Conservation (phyloP, 192 early-diverging fungal species). For the Gonapodya prolifera region DNA sequence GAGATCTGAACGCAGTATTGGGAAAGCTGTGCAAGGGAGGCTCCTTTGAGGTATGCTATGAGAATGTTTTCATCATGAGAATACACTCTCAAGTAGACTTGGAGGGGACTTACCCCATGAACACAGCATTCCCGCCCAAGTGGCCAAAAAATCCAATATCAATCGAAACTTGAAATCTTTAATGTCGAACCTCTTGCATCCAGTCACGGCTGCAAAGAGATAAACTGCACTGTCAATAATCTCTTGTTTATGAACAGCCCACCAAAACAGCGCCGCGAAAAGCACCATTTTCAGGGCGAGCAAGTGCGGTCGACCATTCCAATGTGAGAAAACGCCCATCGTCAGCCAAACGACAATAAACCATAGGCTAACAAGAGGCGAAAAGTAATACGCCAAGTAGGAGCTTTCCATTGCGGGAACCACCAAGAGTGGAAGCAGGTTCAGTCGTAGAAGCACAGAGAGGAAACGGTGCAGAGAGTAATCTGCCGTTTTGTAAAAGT, state of each 20-base stretch:
- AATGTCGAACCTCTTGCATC: no score
- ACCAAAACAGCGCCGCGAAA: conserved; percentile 19
- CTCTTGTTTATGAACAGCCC: conserved; percentile 22
- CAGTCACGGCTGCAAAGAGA: conserved; percentile 22
- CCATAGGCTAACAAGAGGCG: conserved; percentile 60
- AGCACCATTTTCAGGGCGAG: conserved; percentile 38
- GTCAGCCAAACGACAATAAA: conserved; percentile 52
- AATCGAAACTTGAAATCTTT: conserved; percentile 62
- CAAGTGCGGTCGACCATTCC: conserved; percentile 33
- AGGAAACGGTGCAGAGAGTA: conserved; percentile 51
- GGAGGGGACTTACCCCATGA: conserved; percentile 33
- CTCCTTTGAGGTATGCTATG: no score
- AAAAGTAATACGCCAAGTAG: conserved; percentile 70
- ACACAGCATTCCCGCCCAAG: conserved; percentile 59
- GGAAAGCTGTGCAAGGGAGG: no score
- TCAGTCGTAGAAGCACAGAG: conserved; percentile 47
- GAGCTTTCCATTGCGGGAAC: conserved; percentile 53
- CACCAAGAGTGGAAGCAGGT: conserved; percentile 49
- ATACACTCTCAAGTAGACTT: no score
- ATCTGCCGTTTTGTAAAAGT: conserved; percentile 55
- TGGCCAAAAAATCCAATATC: conserved; percentile 49
- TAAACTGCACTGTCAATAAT: conserved; percentile 28
- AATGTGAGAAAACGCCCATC: conserved; percentile 34
- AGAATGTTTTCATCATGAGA: no score
- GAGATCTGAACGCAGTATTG: no score